Evolutionary conservation across 2,329 filamentous ascomycete genomes (phyloP).

Genomic region (Fusarium albosuccineum): DNA sequence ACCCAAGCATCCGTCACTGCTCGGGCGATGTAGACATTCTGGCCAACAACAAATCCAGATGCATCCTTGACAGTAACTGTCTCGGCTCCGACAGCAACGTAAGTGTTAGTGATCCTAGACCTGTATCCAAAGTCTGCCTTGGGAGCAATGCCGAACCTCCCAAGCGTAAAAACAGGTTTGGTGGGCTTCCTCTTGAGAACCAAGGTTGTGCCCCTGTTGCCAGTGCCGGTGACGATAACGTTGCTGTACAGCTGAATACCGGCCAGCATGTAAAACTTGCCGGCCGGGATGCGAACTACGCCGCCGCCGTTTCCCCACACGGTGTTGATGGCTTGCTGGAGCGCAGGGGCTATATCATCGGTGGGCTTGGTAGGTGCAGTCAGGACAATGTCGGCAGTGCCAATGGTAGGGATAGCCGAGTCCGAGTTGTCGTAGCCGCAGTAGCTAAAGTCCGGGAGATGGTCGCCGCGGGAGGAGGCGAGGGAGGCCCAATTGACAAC

Average conservation of each 20-base stretch:
- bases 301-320: slow-evolving; percentile 13
- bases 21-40: slow-evolving; percentile 16
- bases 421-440: slow-evolving; percentile 23
- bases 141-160: background rate
- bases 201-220: background rate
- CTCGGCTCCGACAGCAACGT: slow-evolving; percentile 12
- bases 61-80: slow-evolving; percentile 6
- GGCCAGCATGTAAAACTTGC: slow-evolving; percentile 15
- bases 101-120: slow-evolving; percentile 18
- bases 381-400: background rate
- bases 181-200: background rate
- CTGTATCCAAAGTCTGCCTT: background rate
- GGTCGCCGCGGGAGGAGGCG: slow-evolving; percentile 10
- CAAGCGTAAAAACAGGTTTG: slow-evolving; percentile 20
- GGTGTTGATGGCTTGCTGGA: slow-evolving; percentile 22
- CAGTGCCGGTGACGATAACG: slow-evolving; percentile 7
- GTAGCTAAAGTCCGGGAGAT: slow-evolving; percentile 30
- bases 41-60: slow-evolving; percentile 7
- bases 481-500: slow-evolving; percentile 9
- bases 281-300: slow-evolving; percentile 6
- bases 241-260: slow-evolving; percentile 13
- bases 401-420: background rate
- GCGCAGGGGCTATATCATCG: slow-evolving; percentile 6
- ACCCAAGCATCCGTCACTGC: slow-evolving; percentile 19
- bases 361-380: background rate